These are phyloP conservation scores for Cyberlindnera mycetangii DNA, from an alignment of 805 yeast species.

Conservation along the genomic window DNA sequence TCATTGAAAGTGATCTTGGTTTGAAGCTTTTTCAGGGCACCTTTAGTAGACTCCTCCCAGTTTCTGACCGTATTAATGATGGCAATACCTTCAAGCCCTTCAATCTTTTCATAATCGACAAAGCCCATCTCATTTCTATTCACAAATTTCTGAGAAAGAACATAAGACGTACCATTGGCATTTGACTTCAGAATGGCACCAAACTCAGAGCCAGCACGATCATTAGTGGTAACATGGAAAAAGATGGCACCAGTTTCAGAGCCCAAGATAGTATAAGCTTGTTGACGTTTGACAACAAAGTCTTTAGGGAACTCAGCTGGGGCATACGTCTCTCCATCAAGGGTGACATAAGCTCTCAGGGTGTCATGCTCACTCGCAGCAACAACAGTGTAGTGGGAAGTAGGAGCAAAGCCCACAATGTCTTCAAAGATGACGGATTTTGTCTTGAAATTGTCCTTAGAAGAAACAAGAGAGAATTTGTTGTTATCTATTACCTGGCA, in stretches of 20 bases:
- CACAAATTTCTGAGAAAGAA: conserved; percentile 63
- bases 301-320: conserved; percentile 74
- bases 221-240: conserved; percentile 74
- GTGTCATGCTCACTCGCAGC: conserved; percentile 55
- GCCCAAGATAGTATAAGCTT: conserved; percentile 79
- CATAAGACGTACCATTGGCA: conserved; percentile 87
- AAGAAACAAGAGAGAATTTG: conserved; percentile 29
- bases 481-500: conserved; percentile 51
- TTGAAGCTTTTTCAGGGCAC: conserved; percentile 54
- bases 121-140: conserved; percentile 72
- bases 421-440: conserved; percentile 46
- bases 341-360: conserved; percentile 68
- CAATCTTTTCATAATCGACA: conserved; percentile 85
- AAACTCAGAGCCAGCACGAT: conserved; percentile 48
- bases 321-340: conserved; percentile 77
- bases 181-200: conserved; percentile 87
- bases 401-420: conserved; percentile 71
- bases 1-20: conserved; percentile 83
- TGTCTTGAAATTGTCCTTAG: conserved; percentile 21
- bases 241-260: conserved; percentile 71
- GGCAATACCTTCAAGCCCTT: conserved; percentile 81
- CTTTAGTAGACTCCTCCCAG: conserved; percentile 40
- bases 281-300: conserved; percentile 56
- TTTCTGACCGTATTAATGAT: conserved; percentile 68
- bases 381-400: conserved; percentile 68